Evolutionary conservation across 768 basidiomycete genomes (phyloP).

Genomic region (Suillus luteus): DNA sequence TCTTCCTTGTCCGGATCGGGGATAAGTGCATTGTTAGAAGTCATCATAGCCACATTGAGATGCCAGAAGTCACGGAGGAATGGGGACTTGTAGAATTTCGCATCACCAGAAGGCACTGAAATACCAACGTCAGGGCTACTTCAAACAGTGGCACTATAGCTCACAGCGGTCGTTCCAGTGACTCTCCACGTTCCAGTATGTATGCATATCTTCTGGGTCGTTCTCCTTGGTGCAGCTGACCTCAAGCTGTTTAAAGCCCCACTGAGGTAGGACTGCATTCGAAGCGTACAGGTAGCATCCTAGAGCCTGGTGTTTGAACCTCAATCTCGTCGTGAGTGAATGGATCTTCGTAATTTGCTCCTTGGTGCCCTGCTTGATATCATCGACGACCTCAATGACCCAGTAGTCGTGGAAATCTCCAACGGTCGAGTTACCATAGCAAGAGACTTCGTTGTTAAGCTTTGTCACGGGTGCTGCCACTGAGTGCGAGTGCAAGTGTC

Average conservation of each 20-base stretch:
- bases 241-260: slow-evolving; percentile 99
- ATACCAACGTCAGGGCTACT: slow-evolving; percentile 3
- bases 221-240: slow-evolving; percentile 92
- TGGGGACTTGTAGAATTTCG: slow-evolving; percentile 84
- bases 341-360: slow-evolving; percentile 70
- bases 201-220: slow-evolving; percentile 75
- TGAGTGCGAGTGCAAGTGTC: slow-evolving; percentile 91
- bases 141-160: slow-evolving; percentile 36
- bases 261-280: slow-evolving; percentile 88
- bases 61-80: slow-evolving; percentile 99
- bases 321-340: slow-evolving; percentile 86
- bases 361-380: slow-evolving; percentile 65
- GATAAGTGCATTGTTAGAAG: slow-evolving; percentile 96
- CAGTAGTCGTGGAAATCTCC: slow-evolving; percentile 92
- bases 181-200: slow-evolving; percentile 98
- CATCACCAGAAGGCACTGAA: slow-evolving; percentile 80
- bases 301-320: slow-evolving; percentile 74
- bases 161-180: slow-evolving; percentile 94
- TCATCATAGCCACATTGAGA: slow-evolving; percentile 99
- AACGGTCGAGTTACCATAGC: slow-evolving; percentile 88
- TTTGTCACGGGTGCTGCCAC: slow-evolving; percentile 89
- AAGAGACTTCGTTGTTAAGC: slow-evolving; percentile 87
- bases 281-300: slow-evolving; percentile 92
- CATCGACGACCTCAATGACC: slow-evolving; percentile 93
- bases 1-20: slow-evolving; percentile 99